Evolutionary conservation across 2,329 filamentous ascomycete genomes (phyloP).

Genomic region (Cladobotryum protrusum): DNA sequence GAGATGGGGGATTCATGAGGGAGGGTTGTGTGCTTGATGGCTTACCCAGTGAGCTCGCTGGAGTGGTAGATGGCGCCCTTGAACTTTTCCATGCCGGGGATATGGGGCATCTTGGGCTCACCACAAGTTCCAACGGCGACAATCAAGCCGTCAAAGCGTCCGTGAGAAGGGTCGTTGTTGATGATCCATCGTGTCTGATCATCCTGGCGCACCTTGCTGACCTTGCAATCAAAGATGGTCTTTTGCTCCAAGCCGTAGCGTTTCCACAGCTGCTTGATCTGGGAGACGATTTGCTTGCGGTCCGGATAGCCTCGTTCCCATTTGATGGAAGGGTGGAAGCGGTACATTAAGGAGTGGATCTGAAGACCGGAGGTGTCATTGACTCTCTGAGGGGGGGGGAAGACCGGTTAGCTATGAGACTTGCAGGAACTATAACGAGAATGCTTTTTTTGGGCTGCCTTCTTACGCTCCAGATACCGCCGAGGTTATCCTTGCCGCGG

Average conservation of each 20-base stretch:
- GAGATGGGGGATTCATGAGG: background rate
- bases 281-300: constrained; percentile 65
- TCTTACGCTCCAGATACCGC: constrained; percentile 74
- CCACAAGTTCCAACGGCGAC: constrained; percentile 76
- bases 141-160: constrained; percentile 72
- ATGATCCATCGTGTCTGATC: constrained; percentile 67
- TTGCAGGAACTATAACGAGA: background rate
- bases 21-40: background rate
- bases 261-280: constrained; percentile 68
- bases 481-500: constrained; percentile 57
- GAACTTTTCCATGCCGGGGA: constrained; percentile 67
- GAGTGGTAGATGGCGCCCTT: constrained; percentile 70
- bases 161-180: constrained; percentile 67
- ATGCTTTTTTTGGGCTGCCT: background rate
- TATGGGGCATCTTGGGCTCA: constrained; percentile 64
- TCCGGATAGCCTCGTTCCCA: constrained; percentile 74
- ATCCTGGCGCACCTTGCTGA: constrained; percentile 65
- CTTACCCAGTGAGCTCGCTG: constrained; percentile 59
- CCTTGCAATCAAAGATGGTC: constrained; percentile 65
- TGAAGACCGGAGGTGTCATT: constrained; percentile 79
- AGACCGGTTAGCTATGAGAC: too few relatives aligned
- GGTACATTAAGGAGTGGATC: constrained; percentile 82
- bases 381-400: constrained; percentile 62
- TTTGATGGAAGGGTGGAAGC: constrained; percentile 73
- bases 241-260: constrained; percentile 63